Evolutionary conservation across 169 alveolate species (phyloP).

Genomic region (Condylostoma magnum): DNA sequence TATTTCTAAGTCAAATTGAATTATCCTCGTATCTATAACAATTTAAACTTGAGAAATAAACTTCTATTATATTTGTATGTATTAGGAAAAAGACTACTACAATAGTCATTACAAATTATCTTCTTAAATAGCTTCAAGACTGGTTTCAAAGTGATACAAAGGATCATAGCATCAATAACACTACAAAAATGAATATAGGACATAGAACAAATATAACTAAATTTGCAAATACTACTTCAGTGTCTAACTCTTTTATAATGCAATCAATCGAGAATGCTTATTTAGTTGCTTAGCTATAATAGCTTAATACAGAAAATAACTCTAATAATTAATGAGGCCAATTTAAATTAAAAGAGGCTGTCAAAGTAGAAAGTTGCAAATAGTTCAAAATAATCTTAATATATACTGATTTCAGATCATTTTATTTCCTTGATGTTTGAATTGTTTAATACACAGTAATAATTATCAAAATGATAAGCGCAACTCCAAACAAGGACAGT

Average conservation of each 20-base stretch:
- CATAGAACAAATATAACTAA: neutral
- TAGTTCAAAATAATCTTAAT: slow-evolving; percentile 16
- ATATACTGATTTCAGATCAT: neutral
- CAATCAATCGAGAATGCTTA: slow-evolving; percentile 22
- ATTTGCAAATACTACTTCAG: neutral
- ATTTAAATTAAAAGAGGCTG: neutral
- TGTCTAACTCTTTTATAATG: neutral
- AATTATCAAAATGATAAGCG: neutral
- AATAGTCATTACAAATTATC: slow-evolving; percentile 16
- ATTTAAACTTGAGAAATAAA: slow-evolving; percentile 28
- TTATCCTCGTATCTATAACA: slow-evolving; percentile 33
- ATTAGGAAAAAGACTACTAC: slow-evolving; percentile 44
- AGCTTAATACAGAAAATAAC: neutral
- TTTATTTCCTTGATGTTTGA: neutral
- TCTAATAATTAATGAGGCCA: neutral
- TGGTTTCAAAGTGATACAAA: neutral
- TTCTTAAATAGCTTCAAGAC: neutral
- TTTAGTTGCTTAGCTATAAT: neutral
- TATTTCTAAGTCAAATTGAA: slow-evolving; percentile 9
- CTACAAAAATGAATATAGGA: neutral
- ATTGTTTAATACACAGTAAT: neutral
- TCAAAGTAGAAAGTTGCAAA: neutral
- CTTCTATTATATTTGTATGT: slow-evolving; percentile 44
- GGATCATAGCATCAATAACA: neutral
- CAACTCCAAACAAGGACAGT: neutral